These are phyloP conservation scores for Pontederia crassipes DNA, from an alignment of 176 grass and related monocot species.

Conservation along the genomic window DNA sequence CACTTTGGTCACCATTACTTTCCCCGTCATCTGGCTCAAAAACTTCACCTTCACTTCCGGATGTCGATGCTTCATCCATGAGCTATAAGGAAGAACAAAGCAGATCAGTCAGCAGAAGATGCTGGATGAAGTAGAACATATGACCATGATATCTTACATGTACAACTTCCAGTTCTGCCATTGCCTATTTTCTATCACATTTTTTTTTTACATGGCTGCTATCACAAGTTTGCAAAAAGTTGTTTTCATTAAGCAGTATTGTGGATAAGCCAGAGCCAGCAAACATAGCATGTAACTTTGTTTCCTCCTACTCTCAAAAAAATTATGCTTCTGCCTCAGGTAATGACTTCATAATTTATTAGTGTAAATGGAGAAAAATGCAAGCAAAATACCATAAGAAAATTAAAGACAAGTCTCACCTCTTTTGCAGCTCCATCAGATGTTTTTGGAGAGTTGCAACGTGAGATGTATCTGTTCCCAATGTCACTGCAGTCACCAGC, in stretches of 20 bases:
- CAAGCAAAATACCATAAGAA: neutral
- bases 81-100: slow-evolving; percentile 2
- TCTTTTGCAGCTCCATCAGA: slow-evolving; percentile 15
- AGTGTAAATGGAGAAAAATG: neutral
- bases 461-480: slow-evolving; percentile 1
- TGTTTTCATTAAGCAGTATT: too few species aligned
- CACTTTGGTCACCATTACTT: slow-evolving; percentile 8
- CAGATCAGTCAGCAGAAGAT: neutral
- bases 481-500: slow-evolving; percentile 1
- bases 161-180: neutral
- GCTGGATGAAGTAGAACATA: neutral
- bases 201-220: too few species aligned
- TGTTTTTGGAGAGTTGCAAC: slow-evolving; percentile 9
- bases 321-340: too few species aligned
- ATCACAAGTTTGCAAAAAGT: too few species aligned
- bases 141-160: neutral
- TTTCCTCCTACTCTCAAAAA: too few species aligned
- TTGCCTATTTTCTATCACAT: neutral
- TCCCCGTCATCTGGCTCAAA: neutral
- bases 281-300: too few species aligned
- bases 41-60: slow-evolving; percentile 8
- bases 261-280: too few species aligned
- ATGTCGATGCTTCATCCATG: neutral
- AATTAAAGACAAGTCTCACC: neutral
- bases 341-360: neutral